phyloP scores from a whole-genome alignment of 1,139 yeast genomes.

The Hyphopichia fennica region DNA sequence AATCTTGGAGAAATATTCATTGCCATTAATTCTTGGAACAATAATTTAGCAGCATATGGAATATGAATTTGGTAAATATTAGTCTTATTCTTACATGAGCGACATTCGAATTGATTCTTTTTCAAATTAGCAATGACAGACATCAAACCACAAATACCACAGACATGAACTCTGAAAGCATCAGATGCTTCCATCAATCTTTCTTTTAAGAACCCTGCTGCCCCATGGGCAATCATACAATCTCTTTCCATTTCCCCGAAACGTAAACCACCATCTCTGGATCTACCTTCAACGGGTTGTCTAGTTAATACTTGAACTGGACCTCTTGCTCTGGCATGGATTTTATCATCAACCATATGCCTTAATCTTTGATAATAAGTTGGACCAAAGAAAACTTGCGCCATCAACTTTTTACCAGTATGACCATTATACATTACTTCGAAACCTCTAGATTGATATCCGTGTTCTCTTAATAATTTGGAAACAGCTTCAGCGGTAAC shows the following conservation, averaged over 20 bases:
- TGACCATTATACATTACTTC: slow-evolving; percentile 98
- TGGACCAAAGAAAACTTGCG: slow-evolving; percentile 97
- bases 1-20: slow-evolving; percentile 93
- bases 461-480: slow-evolving; percentile 84
- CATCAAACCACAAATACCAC: slow-evolving; percentile 98
- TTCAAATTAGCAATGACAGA: slow-evolving; percentile 94
- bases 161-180: slow-evolving; percentile 96
- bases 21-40: slow-evolving; percentile 98
- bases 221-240: slow-evolving; percentile 99
- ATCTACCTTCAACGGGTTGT: slow-evolving; percentile 99
- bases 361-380: slow-evolving; percentile 96
- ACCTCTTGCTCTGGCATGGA: slow-evolving; percentile 99
- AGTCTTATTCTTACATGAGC: slow-evolving; percentile 97
- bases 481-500: slow-evolving; percentile 95
- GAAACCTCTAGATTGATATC: slow-evolving; percentile 93
- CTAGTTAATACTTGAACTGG: slow-evolving; percentile 97
- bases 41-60: slow-evolving; percentile 94
- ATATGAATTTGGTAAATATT: slow-evolving; percentile 96
- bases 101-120: slow-evolving; percentile 96
- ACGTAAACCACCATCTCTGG: slow-evolving; percentile 98
- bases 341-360: slow-evolving; percentile 98
- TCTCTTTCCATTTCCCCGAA: slow-evolving; percentile 99
- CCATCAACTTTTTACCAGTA: slow-evolving; percentile 96
- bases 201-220: slow-evolving; percentile 89
- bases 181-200: slow-evolving; percentile 98